Evolutionary conservation across 257 asterid genomes (phyloP), one percentile per base, ranked within the genome.

Genomic region (Solanum etuberosum): DNA sequence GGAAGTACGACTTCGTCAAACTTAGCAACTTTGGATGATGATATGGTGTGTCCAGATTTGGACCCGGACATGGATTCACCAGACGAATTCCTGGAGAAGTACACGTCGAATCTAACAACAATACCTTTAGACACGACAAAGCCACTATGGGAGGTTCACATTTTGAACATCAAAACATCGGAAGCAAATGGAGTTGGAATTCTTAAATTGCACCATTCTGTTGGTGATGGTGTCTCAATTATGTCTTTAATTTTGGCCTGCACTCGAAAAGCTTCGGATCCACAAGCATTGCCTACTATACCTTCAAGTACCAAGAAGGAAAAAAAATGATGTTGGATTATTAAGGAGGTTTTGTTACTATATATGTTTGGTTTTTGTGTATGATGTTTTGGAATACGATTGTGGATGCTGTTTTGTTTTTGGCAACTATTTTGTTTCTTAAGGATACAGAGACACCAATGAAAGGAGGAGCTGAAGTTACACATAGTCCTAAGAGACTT

Each of bases 151-250:
- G 93, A 92, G 54, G 9, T 90, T 21, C 90, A 91, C 83, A 88
- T 92, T 34, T 86, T 92, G 1, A 92, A 92, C 51, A 51, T 91
- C 43, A 84, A 81, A 84, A 92, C 91, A 25, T 87, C 92, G 0
- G 87, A 91, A 37, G 92, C 94, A 20, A 67, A 87, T 6, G 72
- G 93, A 2, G 71, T 77, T 4, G 87, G 25, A 2, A 29, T 91
- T 25, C 85, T 89, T 42, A 88, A 86, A 83, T 42, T 89, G 25
- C 92, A 91, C 40, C 94, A 92, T 43, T 91, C 93, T 2, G 38
- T 92, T 32, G 94, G 94, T 3, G 93, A 91, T 46, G 94, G 94
- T 1, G 84, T 91, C 1, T 92, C 94, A 0, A 86, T 91, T 20
- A 87, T 92, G 15, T 88, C 93, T 2, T 77, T 77, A 0, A 15